Base-by-base conservation (phyloP, 1,139 yeast genomes). In the Arxiozyma telluris region DNA sequence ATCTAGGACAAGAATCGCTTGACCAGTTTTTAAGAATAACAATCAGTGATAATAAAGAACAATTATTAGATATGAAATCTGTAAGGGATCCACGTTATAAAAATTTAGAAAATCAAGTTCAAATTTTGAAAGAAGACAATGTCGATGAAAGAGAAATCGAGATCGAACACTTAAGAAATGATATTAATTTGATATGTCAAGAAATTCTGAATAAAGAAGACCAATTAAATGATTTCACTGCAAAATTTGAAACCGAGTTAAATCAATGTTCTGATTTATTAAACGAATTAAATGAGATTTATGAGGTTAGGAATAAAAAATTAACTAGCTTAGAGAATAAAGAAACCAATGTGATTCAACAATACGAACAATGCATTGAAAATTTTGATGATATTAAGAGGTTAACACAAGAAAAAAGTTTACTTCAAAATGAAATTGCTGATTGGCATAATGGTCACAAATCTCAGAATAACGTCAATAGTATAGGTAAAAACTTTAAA, bases 1-100 rank as follows among this genome's bases (percentile, higher is more conserved):
- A 67, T 57, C 54, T 66, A 53, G 68, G 65, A 50, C 66, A 66
- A 51, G 71, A 67, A 50, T 59, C 69, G 0, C 51, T 67, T 30
- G 71, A 67, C 47, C 61, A 62, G 49, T 67, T 67, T 50, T 54
- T 67, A 41, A 58, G 70, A 27, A 62, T 62, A 41, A 65, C 67
- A 0, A 59, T 67, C 20, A 62, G 67, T 9, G 58, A 64, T 3
- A 53, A 61, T 15, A 59, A 58, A 15, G 53, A 59, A 8, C 59
- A 58, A 18, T 50, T 57, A 9, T 47, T 60, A 44, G 58, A 60
- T 18, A 47, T 66, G 2, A 53, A 59, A 9, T 57, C 67, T 2
- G 56, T 55, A 23, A 54, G 59, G 21, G 68, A 66, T 53, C 58
- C 62, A 18, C 56, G 56, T 39, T 63, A 55, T 50, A 53, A 57